Evolutionary conservation across 768 basidiomycete species (phyloP).

Genomic region (Suillus spraguei): DNA sequence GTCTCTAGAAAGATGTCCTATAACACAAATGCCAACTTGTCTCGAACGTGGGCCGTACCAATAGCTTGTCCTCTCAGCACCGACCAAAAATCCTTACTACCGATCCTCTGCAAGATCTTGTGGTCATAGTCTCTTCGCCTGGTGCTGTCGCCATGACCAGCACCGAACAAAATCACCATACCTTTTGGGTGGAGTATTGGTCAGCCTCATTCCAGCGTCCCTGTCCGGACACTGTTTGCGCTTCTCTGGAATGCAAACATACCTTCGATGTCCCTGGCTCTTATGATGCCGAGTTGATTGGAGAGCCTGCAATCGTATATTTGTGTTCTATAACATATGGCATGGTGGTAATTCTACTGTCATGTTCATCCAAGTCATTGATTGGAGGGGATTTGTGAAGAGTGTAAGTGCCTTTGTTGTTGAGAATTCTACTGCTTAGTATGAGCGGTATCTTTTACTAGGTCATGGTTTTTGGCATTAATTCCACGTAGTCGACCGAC

Average conservation of each 20-base stretch:
- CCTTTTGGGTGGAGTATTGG: background rate
- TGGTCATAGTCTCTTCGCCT: background rate
- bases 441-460: background rate
- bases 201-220: background rate
- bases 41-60: background rate
- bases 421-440: background rate
- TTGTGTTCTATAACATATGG: background rate
- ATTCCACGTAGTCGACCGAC: background rate
- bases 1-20: background rate
- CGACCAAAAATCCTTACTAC: too few species aligned
- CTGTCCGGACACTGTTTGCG: background rate
- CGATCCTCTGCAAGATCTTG: constrained; percentile 1
- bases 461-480: background rate
- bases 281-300: background rate
- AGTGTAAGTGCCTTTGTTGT: background rate
- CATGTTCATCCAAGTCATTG: background rate
- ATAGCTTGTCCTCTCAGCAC: background rate
- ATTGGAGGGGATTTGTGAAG: background rate
- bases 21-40: background rate
- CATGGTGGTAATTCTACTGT: too few species aligned
- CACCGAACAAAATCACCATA: background rate
- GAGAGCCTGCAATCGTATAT: background rate
- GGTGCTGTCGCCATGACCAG: background rate
- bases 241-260: constrained; percentile 4
- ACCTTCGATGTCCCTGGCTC: background rate